phyloP scores from a whole-genome alignment of 495 filamentous ascomycete genomes.

The Neurospora intermedia region DNA sequence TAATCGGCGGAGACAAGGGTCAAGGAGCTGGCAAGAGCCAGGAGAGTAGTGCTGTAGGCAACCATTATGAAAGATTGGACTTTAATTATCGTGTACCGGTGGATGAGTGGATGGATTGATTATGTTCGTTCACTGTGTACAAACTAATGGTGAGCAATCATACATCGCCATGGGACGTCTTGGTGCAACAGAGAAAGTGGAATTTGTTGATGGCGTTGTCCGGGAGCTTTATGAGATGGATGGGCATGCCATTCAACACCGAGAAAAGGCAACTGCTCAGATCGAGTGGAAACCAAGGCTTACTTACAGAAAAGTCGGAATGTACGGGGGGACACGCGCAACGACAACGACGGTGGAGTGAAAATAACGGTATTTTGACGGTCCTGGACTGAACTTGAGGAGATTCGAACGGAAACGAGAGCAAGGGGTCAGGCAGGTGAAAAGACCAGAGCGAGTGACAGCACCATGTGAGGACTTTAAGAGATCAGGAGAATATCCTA shows the following conservation, averaged over 20 bases:
- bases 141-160: neutral
- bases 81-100: neutral
- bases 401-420: conserved; percentile 6
- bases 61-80: conserved; percentile 27
- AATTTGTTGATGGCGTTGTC: neutral
- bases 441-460: conserved; percentile 19
- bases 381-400: neutral
- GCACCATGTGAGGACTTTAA: conserved; percentile 9
- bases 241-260: neutral
- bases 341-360: neutral
- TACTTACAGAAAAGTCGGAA: neutral
- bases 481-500: neutral
- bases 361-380: neutral
- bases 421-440: conserved; percentile 8
- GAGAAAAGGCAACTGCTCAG: neutral
- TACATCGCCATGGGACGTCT: neutral
- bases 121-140: conserved; percentile 1
- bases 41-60: conserved; percentile 31
- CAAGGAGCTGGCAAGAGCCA: conserved; percentile 36
- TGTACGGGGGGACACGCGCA: neutral
- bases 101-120: neutral
- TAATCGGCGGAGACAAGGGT: conserved; percentile 34
- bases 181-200: neutral
- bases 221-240: neutral
- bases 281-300: neutral